Conservation (phyloP, 495 filamentous ascomycete species). For the Letharia lupina region DNA sequence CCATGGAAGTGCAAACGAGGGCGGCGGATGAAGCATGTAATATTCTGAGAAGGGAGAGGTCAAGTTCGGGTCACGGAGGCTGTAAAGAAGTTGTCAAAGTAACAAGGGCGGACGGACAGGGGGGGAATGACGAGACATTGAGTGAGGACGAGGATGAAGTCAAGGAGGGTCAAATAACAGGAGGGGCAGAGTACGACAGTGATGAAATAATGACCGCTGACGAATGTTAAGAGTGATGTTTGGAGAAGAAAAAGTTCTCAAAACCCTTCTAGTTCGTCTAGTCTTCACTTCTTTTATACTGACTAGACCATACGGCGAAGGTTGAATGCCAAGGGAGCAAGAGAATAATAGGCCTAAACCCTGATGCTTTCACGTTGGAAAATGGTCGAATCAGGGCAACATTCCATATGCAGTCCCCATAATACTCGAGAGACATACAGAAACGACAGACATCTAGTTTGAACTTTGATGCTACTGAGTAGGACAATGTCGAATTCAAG, state of each 20-base stretch:
- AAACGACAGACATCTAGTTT: neutral
- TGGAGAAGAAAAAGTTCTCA: neutral
- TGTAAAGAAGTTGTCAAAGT: conserved; percentile 11
- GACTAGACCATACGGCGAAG: neutral
- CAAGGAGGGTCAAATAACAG: conserved; percentile 14
- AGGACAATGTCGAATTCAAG: no score
- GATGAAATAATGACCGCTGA: conserved; percentile 25
- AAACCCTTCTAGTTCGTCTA: neutral
- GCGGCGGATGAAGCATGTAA: conserved; percentile 45
- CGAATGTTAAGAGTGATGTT: neutral
- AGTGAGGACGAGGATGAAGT: conserved; percentile 13
- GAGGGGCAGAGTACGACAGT: conserved; percentile 22
- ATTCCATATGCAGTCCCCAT: neutral
- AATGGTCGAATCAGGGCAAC: neutral
- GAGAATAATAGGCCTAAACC: no score
- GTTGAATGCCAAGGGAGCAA: neutral
- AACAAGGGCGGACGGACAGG: conserved; percentile 18
- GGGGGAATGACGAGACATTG: conserved; percentile 22
- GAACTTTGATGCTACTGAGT: no score
- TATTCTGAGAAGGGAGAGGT: conserved; percentile 26
- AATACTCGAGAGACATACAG: neutral
- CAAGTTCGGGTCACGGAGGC: conserved; percentile 12
- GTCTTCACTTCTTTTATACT: neutral
- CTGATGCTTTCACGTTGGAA: neutral
- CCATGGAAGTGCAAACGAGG: conserved; percentile 48